Evolutionary conservation across 2,329 filamentous ascomycete genomes (phyloP).

Genomic region (Xylaria multiplex): DNA sequence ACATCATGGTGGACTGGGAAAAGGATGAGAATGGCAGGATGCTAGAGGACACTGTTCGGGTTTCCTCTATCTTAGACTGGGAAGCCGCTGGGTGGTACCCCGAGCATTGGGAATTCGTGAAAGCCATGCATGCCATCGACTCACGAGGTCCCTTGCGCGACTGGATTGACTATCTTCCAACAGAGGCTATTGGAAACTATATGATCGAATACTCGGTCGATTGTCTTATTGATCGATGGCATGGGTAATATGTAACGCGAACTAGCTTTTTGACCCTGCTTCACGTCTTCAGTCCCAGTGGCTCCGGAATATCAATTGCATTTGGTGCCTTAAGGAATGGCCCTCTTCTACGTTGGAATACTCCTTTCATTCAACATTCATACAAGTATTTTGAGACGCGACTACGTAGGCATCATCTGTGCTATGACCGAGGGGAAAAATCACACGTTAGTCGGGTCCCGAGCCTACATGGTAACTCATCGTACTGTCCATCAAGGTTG

Average conservation of each 20-base stretch:
- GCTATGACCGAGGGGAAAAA: too few species aligned
- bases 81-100: slow-evolving; percentile 15
- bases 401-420: too few species aligned
- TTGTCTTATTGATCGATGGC: slow-evolving; percentile 14
- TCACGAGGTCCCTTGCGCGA: slow-evolving; percentile 6
- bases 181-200: slow-evolving; percentile 15
- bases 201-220: slow-evolving; percentile 12
- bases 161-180: slow-evolving; percentile 16
- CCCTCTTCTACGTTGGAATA: too few species aligned
- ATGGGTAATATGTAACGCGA: slow-evolving; percentile 4
- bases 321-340: too few species aligned
- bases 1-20: slow-evolving; percentile 1
- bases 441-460: too few species aligned
- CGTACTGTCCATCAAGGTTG: too few species aligned
- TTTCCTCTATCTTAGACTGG: slow-evolving; percentile 5
- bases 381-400: too few species aligned
- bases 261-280: too few species aligned
- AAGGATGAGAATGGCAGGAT: slow-evolving; percentile 4
- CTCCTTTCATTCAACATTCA: too few species aligned
- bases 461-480: too few species aligned
- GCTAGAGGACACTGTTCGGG: slow-evolving; percentile 8
- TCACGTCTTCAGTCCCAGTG: too few species aligned
- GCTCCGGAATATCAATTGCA: too few species aligned
- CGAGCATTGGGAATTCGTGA: slow-evolving; percentile 13
- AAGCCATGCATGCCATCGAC: slow-evolving; percentile 8